A percentile compares a stretch with the other conserved stretches of the same genome.
These are phyloP conservation scores for Phialophora tarda DNA, from an alignment of 2,329 filamentous ascomycete species.

Conservation along the genomic window DNA sequence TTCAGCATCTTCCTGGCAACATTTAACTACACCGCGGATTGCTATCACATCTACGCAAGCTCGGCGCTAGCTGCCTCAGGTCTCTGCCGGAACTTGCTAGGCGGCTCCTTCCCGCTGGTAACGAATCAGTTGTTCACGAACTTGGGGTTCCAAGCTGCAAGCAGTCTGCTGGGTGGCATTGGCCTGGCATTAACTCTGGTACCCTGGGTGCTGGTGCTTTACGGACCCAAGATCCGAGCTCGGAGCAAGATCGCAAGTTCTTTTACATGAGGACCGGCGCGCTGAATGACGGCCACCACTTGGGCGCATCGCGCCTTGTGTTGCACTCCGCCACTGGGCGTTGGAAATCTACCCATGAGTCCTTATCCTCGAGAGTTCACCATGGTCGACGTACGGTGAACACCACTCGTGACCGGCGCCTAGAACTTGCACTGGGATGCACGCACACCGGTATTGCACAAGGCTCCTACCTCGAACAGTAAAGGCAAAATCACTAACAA, in stretches of 20 bases:
- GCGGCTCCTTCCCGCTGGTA: slow-evolving; percentile 79
- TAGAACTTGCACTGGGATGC: not conserved
- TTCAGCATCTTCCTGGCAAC: slow-evolving; percentile 84
- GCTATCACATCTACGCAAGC: slow-evolving; percentile 82
- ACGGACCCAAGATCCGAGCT: slow-evolving; percentile 74
- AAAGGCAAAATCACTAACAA: not conserved
- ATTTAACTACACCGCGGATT: slow-evolving; percentile 91
- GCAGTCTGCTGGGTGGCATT: slow-evolving; percentile 76
- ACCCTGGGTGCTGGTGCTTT: slow-evolving; percentile 82
- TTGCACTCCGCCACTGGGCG: not conserved
- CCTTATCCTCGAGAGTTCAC: not conserved
- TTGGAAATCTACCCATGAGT: too few relatives aligned
- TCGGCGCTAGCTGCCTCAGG: slow-evolving; percentile 85
- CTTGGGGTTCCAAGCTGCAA: slow-evolving; percentile 73
- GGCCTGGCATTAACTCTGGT: slow-evolving; percentile 71
- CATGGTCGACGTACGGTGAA: too few relatives aligned
- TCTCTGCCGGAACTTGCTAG: slow-evolving; percentile 85
- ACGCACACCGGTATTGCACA: not conserved
- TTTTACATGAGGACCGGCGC: slow-evolving; percentile 16
- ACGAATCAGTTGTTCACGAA: slow-evolving; percentile 74
- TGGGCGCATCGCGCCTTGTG: not conserved
- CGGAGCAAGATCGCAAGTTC: slow-evolving; percentile 73
- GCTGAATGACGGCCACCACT: not conserved
- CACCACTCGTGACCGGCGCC: too few relatives aligned
- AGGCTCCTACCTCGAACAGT: not conserved